phyloP scores from a whole-genome alignment of 345 rosid species.

The Lumnitzera racemosa region DNA sequence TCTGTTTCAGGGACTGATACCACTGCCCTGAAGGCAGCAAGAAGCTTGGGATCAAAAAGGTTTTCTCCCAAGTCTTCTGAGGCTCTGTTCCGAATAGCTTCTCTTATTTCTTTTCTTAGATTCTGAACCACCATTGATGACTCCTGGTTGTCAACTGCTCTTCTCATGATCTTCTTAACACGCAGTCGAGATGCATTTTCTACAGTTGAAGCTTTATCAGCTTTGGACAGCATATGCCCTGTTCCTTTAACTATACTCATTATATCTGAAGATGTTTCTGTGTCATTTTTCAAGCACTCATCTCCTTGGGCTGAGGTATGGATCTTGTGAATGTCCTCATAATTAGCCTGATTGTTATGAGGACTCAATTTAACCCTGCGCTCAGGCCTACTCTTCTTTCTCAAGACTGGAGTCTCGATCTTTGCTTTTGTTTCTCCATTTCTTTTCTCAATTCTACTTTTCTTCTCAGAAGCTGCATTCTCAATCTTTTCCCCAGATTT shows the following conservation, averaged over 20 bases:
- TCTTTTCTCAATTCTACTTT: constrained; percentile 22
- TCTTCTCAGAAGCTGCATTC: constrained; percentile 16
- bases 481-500: too few species aligned
- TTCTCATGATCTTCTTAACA: constrained; percentile 88
- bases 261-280: constrained; percentile 33
- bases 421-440: constrained; percentile 27
- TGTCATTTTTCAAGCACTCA: constrained; percentile 15
- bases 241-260: constrained; percentile 68
- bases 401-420: constrained; percentile 23
- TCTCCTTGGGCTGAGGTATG: constrained; percentile 9
- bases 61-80: constrained; percentile 49
- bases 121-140: constrained; percentile 63
- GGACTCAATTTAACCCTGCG: constrained; percentile 28
- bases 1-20: constrained; percentile 61
- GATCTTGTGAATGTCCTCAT: constrained; percentile 27
- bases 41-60: constrained; percentile 85
- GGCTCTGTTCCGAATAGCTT: constrained; percentile 67
- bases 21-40: constrained; percentile 86
- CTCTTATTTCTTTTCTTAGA: constrained; percentile 85
- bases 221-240: constrained; percentile 28
- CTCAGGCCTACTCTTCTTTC: constrained; percentile 39
- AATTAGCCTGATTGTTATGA: constrained; percentile 18
- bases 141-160: constrained; percentile 55
- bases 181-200: constrained; percentile 63
- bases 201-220: constrained; percentile 37